These are phyloP conservation scores for Basidioascus undulatus DNA, from an alignment of 768 basidiomycete genomes.

Conservation along the genomic window DNA sequence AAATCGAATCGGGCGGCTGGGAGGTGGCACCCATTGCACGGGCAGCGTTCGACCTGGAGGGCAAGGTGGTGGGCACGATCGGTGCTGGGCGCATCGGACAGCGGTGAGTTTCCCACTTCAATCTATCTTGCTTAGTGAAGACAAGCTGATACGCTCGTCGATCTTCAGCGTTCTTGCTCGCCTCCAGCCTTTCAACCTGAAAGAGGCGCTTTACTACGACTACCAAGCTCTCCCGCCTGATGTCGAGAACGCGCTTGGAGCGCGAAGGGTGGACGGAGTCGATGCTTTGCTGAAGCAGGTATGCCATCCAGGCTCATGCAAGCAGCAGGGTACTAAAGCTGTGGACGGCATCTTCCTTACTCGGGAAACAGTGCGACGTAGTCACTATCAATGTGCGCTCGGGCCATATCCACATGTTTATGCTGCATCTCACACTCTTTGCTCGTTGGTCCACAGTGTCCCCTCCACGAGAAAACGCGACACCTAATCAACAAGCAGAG, in stretches of 20 bases:
- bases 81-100: conserved; percentile 19
- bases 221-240: conserved; percentile 15
- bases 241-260: background rate
- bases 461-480: conserved; percentile 15
- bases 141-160: too few species aligned
- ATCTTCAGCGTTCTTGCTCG: conserved; percentile 17
- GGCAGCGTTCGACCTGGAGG: conserved; percentile 18
- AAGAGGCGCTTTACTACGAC: conserved; percentile 19
- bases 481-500: conserved; percentile 17
- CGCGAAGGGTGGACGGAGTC: background rate
- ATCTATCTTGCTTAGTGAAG: too few species aligned
- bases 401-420: too few species aligned
- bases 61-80: conserved; percentile 18
- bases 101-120: too few species aligned
- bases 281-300: background rate
- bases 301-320: too few species aligned
- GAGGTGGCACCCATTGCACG: conserved; percentile 17
- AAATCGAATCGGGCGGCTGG: conserved; percentile 17
- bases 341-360: conserved; percentile 14
- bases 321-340: conserved; percentile 9
- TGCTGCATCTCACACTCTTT: too few species aligned
- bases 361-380: conserved; percentile 16
- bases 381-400: too few species aligned
- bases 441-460: too few species aligned
- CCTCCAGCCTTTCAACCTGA: conserved; percentile 17